Conservation (phyloP, 129 eudicot genomes). For the Apium graveolens region DNA sequence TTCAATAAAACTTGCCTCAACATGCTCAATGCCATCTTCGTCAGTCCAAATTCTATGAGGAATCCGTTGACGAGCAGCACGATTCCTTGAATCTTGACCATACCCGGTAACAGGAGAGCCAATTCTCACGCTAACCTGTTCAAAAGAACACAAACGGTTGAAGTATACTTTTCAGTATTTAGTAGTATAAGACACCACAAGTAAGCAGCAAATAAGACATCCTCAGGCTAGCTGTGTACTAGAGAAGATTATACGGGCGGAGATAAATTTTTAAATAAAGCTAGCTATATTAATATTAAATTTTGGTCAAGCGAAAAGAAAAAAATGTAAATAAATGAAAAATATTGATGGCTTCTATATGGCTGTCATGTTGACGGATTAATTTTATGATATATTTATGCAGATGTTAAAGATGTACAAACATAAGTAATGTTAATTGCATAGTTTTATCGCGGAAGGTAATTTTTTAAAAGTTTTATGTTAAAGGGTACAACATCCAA, state of each 20-base stretch:
- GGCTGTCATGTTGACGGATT: not conserved
- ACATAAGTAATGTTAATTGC: not conserved
- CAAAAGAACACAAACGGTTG: not conserved
- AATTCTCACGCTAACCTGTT: conserved; percentile 72
- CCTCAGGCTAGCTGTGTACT: not conserved
- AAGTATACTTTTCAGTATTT: not conserved
- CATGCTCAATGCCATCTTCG: conserved; percentile 86
- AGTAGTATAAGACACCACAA: too few species aligned
- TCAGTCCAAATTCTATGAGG: conserved; percentile 78
- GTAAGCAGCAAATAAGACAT: not conserved
- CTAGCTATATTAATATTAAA: not conserved
- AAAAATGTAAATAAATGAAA: not conserved
- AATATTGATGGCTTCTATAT: not conserved
- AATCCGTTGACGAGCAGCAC: conserved; percentile 84
- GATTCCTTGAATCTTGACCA: conserved; percentile 86
- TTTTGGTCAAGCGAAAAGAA: not conserved
- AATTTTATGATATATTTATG: too few species aligned
- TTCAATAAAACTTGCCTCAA: conserved; percentile 38
- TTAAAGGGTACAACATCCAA: not conserved
- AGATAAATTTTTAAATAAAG: not conserved
- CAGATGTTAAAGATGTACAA: not conserved
- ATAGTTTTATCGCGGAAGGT: not conserved
- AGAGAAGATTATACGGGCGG: not conserved
- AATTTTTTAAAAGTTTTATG: not conserved
- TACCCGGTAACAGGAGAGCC: conserved; percentile 91